Evolutionary conservation across 2,329 filamentous ascomycete species (phyloP).

Genomic region (Leptographium wingfieldii): DNA sequence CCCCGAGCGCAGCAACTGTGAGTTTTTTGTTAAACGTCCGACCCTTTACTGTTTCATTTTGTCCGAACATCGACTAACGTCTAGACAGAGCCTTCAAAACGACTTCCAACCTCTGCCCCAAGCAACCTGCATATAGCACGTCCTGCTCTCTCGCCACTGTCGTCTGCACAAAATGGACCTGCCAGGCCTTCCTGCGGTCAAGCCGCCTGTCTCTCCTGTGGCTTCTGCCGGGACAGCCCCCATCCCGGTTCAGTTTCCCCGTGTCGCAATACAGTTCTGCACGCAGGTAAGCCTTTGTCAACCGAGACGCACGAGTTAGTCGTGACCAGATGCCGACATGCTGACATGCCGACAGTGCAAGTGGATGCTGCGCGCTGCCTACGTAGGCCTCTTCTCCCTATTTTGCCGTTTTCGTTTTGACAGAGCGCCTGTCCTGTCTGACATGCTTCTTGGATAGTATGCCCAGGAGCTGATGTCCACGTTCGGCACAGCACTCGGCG

Average conservation of each 20-base stretch:
- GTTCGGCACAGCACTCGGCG: conserved; percentile 71
- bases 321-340: neutral
- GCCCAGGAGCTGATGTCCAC: conserved; percentile 93
- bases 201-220: neutral
- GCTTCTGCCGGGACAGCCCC: conserved; percentile 1
- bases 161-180: neutral
- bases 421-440: neutral
- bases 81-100: no score
- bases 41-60: neutral
- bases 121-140: no score
- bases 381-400: conserved; percentile 37
- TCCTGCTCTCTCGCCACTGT: no score
- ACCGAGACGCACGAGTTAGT: neutral
- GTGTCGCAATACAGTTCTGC: conserved; percentile 82
- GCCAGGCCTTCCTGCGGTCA: neutral
- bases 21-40: neutral
- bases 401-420: neutral
- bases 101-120: no score
- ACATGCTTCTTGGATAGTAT: conserved; percentile 42
- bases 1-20: neutral
- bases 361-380: conserved; percentile 80
- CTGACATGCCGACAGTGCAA: conserved; percentile 48
- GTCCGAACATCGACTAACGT: neutral
- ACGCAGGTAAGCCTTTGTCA: conserved; percentile 34
- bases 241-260: conserved; percentile 40